Base-by-base conservation (phyloP, 1,284 basidiomycete genomes). In the Cutaneotrichosporon sp. region DNA sequence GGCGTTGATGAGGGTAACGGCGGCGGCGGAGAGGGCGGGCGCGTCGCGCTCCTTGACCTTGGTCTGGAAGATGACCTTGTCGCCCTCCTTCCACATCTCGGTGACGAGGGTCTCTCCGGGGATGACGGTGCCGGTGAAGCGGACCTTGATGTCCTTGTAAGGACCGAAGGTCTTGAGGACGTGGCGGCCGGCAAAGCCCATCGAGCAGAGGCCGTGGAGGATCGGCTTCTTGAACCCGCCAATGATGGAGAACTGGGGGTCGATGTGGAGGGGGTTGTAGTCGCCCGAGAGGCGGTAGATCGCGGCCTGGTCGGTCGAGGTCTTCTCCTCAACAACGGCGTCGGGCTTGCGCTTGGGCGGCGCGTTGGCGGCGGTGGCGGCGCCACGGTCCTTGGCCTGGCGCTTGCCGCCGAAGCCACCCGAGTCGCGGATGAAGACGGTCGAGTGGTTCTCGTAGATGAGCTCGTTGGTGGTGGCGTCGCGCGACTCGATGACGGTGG, bases 401-500 rank as follows among this genome's bases (percentile, higher is more conserved):
- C 92, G 90, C 82, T 91, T 93, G 20, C 97, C 97, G 14, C 92
- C 92, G 78, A 99, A 98, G 6, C 94, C 95, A 50, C 95, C 97
- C 42, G 91, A 86, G 13, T 95, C 95, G 61, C 97, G 91, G 72
- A 97, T 87, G 80, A 98, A 92, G 3, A 95, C 84, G 3, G 95
- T 99, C 43, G 87, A 88, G 79, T 95, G 91, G 79, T 91, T 97
- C 81, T 97, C 93, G 73, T 93, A 97, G 60, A 99, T 85, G 60
- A 91, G 81, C 60, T 91, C 84, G 8, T 93, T 93, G 6, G 88
- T 87, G 47, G 76, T 75, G 74, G 89, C 89, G 79, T 97, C 90
- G 70, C 86, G 86, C 2, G 92, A 94, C 70, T 91, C 86, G 10
- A 89, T 86, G 34, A 91, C 81, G 29, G 82, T 83, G 1, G 92